A percentile compares a stretch with the other conserved stretches of the same genome.
phyloP scores from a whole-genome alignment of 805 yeast species.

The Peterozyma toletana region DNA sequence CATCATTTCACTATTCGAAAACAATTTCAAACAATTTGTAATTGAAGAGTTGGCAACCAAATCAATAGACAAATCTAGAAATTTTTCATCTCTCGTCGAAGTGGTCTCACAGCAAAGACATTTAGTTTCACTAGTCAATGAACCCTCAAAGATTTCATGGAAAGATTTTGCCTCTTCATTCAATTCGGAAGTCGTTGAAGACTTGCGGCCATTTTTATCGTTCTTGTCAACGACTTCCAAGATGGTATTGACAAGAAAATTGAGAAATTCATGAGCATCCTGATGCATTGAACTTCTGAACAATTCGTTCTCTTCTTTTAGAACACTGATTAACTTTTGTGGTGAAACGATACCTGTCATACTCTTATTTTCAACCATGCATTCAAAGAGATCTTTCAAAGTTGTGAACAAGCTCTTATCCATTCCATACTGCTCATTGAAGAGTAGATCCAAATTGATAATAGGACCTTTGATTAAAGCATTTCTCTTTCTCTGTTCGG shows the following conservation, averaged over 20 bases:
- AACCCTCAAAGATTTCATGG: slow-evolving; percentile 75
- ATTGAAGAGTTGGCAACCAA: slow-evolving; percentile 68
- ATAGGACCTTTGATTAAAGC: slow-evolving; percentile 81
- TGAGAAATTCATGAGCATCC: slow-evolving; percentile 96
- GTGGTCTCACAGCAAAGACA: slow-evolving; percentile 85
- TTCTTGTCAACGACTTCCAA: slow-evolving; percentile 44
- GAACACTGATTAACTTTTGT: slow-evolving; percentile 56
- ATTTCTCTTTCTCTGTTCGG: slow-evolving; percentile 71
- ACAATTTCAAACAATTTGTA: slow-evolving; percentile 72
- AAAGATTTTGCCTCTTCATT: slow-evolving; percentile 37
- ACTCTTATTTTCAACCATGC: slow-evolving; percentile 65
- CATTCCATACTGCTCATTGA: slow-evolving; percentile 43
- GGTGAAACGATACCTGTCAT: slow-evolving; percentile 85
- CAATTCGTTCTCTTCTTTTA: slow-evolving; percentile 76
- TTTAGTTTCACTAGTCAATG: slow-evolving; percentile 77
- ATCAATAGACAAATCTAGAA: slow-evolving; percentile 82
- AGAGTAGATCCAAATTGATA: slow-evolving; percentile 67
- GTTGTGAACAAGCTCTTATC: slow-evolving; percentile 51
- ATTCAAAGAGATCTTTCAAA: slow-evolving; percentile 78
- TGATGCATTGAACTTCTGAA: slow-evolving; percentile 94
- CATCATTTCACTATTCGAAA: slow-evolving; percentile 79
- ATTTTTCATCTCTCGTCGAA: slow-evolving; percentile 77
- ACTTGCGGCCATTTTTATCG: slow-evolving; percentile 4
- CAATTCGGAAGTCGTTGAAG: slow-evolving; percentile 5
- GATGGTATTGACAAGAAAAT: slow-evolving; percentile 67